Base-by-base conservation (phyloP, 176 grass and related monocot genomes). In the Hyparrhenia diplandra region DNA sequence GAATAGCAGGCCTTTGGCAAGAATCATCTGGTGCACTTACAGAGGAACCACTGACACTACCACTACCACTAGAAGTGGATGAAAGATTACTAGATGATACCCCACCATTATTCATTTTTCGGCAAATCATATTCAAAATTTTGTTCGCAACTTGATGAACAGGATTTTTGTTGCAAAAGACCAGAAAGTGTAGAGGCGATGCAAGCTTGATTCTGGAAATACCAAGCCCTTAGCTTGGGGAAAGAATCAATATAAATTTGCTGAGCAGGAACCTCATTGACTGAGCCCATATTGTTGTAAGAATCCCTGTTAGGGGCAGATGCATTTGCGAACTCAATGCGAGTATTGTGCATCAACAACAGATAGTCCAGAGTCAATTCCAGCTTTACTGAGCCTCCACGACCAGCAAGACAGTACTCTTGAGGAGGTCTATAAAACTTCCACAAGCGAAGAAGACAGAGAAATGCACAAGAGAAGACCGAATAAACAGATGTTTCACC, bases 201-300 rank as follows among this genome's bases (percentile, higher is more conserved):
- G 79, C 92, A 99, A 80, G 96, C 96, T 88, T 99, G 92, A 89
- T 99, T 99, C 82, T 99, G 96, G 20, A 93, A 85, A 75, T 95
- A 88, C 96, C 96, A 99, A 82, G 92, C 87, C 27, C 82, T 86
- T 84, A 99, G 83, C 73, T 93, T 99, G 36, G 96, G 96, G 58
- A 99, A 99, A 32, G 92, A 99, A 80, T 99, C 96, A 67, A 99
- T 93, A 76, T 99, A 99, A 80, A 95, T 42, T 11, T 82, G 82
- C 49, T 91, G 84, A 70, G 81, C 72, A 84, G 84, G 68, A 76
- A 83, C 78, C 80, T 90, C 79, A 1, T 82, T 69, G 51, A 84
- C 70, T 60, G 75, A 76, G 27, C 77, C 88, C 60, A 36, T 59
- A 80, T 68, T 81, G 58, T 68, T 83, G 69, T 45, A 57, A 65